Evolutionary conservation across 2,329 filamentous ascomycete species (phyloP).

Genomic region (Colletotrichum brevisporum): DNA sequence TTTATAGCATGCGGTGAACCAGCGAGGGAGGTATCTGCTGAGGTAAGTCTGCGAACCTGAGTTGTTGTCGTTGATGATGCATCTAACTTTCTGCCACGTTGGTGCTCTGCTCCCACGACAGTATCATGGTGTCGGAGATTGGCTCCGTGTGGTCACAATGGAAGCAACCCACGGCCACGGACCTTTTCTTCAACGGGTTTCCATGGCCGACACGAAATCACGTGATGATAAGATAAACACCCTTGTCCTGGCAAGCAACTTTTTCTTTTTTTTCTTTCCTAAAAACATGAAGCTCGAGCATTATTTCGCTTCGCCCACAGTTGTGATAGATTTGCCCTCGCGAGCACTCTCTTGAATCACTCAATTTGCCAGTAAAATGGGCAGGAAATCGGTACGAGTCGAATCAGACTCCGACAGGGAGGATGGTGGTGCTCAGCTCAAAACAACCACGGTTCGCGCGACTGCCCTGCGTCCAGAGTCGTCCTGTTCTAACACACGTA

Average conservation of each 20-base stretch:
- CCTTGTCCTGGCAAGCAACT: constrained; percentile 12
- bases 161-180: background rate
- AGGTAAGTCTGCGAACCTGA: no score
- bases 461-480: constrained; percentile 4
- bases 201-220: background rate
- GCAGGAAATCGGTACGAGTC: constrained; percentile 15
- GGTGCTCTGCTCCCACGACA: no score
- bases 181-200: background rate
- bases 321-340: background rate
- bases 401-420: constrained; percentile 34
- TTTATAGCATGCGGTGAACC: background rate
- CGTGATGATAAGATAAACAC: constrained; percentile 37
- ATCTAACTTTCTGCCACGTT: no score
- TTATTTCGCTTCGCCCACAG: background rate
- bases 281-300: constrained; percentile 1
- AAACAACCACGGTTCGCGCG: constrained; percentile 28
- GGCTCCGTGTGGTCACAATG: background rate
- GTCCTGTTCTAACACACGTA: constrained; percentile 24
- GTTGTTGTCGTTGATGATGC: no score
- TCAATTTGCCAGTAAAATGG: constrained; percentile 17
- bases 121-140: constrained; percentile 8
- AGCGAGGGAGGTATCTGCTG: no score
- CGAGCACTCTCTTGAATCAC: background rate
- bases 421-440: constrained; percentile 35
- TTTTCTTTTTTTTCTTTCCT: constrained; percentile 18